Base-by-base conservation (phyloP, 2,329 filamentous ascomycete species). In the Exophiala spinifera region DNA sequence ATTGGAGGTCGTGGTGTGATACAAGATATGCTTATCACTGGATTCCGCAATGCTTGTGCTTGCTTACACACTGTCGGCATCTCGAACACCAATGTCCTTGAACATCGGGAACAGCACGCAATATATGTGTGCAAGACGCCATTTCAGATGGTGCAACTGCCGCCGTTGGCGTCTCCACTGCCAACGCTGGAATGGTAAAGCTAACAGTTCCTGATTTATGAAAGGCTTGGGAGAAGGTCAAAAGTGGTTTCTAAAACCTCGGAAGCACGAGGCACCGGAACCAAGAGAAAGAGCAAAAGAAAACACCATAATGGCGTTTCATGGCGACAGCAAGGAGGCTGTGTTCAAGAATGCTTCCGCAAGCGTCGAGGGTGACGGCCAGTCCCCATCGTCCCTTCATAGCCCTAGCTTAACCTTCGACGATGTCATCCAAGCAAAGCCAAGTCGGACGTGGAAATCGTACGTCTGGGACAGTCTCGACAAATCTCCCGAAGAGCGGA, bases 401-500 rank as follows among this genome's bases (percentile, higher is more conserved):
- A 31, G 10, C 28, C 28, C 28, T 42, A 42, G 17, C 39, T 10
- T 14, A 19, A 42, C 1, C 15, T 42, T 17, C 43, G 28, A 49
- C 8, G 53, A 55, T 5, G 17, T 63, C 7, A 50, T 66, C 20
- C 65, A 67, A 39, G 57, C 64, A 48, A 48, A 61, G 3, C 61
- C 58, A 2, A 73, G 71, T 58, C 60, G 66, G 7, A 77, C 65
- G 68, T 79, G 76, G 76, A 69, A 72, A 43, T 74, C 71, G 57
- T 79, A 78, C 51, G 66, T 81, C 43, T 80, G 77, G 77, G 78
- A 80, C 65, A 76, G 73, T 1, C 70, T 79, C 17, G 78, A 80
- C 60, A 79, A 79, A 57, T 71, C 74, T 1, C 74, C 72, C 0
- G 55, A 59, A 51, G 79, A 83, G 58, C 70, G 76, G 37, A 74